phyloP scores from a whole-genome alignment of 2,329 filamentous ascomycete genomes.

The Pseudogymnoascus sp. region DNA sequence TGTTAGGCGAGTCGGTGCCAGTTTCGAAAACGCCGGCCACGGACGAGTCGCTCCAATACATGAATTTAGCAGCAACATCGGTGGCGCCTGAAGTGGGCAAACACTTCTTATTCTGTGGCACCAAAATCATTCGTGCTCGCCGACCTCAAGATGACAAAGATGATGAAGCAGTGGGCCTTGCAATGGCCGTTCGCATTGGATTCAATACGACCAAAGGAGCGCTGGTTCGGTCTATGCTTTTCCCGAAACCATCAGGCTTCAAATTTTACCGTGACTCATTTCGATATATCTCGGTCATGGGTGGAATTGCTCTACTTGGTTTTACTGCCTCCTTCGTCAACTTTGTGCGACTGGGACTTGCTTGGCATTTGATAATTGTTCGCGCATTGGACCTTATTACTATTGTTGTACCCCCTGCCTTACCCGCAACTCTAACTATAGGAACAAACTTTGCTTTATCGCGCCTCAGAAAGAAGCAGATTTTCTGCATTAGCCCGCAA shows the following conservation, averaged over 20 bases:
- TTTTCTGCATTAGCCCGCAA: constrained; percentile 97
- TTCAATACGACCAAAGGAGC: constrained; percentile 98
- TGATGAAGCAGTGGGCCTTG: constrained; percentile 83
- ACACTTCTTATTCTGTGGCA: constrained; percentile 90
- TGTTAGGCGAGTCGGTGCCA: constrained; percentile 79
- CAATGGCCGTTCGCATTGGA: constrained; percentile 86
- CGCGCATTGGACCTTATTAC: constrained; percentile 92
- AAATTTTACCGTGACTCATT: constrained; percentile 98
- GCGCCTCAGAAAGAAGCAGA: constrained; percentile 78
- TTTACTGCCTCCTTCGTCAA: constrained; percentile 91
- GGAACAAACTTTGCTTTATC: constrained; percentile 91
- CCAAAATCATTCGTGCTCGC: constrained; percentile 85
- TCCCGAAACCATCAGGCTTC: constrained; percentile 96
- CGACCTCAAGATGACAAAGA: constrained; percentile 79
- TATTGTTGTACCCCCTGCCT: constrained; percentile 89
- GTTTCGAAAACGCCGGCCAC: constrained; percentile 85
- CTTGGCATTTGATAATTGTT: constrained; percentile 86
- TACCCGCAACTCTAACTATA: constrained; percentile 92
- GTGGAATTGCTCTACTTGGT: constrained; percentile 71
- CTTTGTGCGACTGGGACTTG: constrained; percentile 75
- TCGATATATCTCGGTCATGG: constrained; percentile 97
- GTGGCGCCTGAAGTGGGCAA: constrained; percentile 77
- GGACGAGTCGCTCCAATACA: constrained; percentile 65
- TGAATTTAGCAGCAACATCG: constrained; percentile 74
- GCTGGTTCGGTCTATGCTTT: constrained; percentile 93